These are phyloP conservation scores for Boletus pseudo-olivaceus DNA, from an alignment of 768 basidiomycete genomes.

Conservation along the genomic window DNA sequence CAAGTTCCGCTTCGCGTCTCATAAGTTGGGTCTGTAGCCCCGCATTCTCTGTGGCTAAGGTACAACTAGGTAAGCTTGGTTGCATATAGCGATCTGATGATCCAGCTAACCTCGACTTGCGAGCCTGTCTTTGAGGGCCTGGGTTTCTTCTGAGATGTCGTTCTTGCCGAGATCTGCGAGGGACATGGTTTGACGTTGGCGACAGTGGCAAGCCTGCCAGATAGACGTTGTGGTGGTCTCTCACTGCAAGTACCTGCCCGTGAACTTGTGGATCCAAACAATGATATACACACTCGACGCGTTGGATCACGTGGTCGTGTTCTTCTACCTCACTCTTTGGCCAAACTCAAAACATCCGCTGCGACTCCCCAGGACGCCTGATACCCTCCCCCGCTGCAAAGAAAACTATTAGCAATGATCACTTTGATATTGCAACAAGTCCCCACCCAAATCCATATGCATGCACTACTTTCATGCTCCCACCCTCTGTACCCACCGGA, in stretches of 20 bases:
- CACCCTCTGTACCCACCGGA: constrained; percentile 16
- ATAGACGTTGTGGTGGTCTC: constrained; percentile 7
- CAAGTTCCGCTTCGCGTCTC: constrained; percentile 37
- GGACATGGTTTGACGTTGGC: constrained; percentile 31
- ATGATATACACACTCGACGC: constrained; percentile 26
- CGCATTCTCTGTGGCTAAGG: constrained; percentile 35
- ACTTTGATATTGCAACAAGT: neutral
- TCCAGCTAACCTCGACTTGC: constrained; percentile 35
- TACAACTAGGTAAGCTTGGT: constrained; percentile 3
- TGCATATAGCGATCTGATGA: neutral
- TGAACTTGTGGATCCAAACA: constrained; percentile 24
- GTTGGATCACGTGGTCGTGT: constrained; percentile 33
- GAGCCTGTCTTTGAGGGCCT: constrained; percentile 34
- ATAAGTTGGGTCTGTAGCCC: constrained; percentile 32
- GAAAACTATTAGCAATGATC: constrained; percentile 6
- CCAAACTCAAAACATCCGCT: constrained; percentile 34
- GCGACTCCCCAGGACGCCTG: constrained; percentile 44
- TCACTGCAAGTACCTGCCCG: neutral
- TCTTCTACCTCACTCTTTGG: constrained; percentile 14
- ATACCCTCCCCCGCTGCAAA: constrained; percentile 35
- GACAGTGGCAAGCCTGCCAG: constrained; percentile 15
- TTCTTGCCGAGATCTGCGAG: constrained; percentile 38
- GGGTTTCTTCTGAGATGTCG: constrained; percentile 38
- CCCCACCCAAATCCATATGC: constrained; percentile 59
- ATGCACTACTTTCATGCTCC: constrained; percentile 43